Evolutionary conservation across 2,329 filamentous ascomycete genomes (phyloP).

Genomic region (Chaetomiaceae sp.): DNA sequence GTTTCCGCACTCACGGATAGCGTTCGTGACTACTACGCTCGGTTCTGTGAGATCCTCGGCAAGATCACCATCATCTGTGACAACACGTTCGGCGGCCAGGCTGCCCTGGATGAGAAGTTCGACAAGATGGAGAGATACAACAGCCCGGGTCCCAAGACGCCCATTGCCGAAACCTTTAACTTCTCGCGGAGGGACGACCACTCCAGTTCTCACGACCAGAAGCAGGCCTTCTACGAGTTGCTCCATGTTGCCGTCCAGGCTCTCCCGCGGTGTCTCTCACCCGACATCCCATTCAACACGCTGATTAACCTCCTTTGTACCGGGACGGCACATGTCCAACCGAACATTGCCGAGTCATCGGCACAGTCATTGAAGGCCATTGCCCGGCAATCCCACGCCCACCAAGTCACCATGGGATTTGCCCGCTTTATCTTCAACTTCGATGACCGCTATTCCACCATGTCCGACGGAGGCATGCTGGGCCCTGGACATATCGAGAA

Average conservation of each 20-base stretch:
- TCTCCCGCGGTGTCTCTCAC: conserved; percentile 84
- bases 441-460: conserved; percentile 93
- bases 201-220: conserved; percentile 67
- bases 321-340: conserved; percentile 90
- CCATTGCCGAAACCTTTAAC: conserved; percentile 88
- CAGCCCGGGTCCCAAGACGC: conserved; percentile 82
- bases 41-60: conserved; percentile 90
- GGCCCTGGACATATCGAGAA: conserved; percentile 92
- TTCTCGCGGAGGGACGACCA: conserved; percentile 80
- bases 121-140: conserved; percentile 98
- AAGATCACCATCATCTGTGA: conserved; percentile 96
- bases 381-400: conserved; percentile 83
- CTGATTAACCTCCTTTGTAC: conserved; percentile 93
- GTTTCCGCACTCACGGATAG: conserved; percentile 62
- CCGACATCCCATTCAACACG: conserved; percentile 86
- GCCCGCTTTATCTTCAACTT: conserved; percentile 98
- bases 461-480: conserved; percentile 96
- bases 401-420: conserved; percentile 94
- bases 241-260: conserved; percentile 94
- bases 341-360: conserved; percentile 86
- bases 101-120: conserved; percentile 92
- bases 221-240: conserved; percentile 91
- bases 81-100: conserved; percentile 93
- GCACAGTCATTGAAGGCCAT: conserved; percentile 92
- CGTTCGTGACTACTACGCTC: conserved; percentile 76